Evolutionary conservation across 75 land plant genomes (phyloP), one percentile per base, ranked within the genome.

Genomic region (Larix kaempferi): DNA sequence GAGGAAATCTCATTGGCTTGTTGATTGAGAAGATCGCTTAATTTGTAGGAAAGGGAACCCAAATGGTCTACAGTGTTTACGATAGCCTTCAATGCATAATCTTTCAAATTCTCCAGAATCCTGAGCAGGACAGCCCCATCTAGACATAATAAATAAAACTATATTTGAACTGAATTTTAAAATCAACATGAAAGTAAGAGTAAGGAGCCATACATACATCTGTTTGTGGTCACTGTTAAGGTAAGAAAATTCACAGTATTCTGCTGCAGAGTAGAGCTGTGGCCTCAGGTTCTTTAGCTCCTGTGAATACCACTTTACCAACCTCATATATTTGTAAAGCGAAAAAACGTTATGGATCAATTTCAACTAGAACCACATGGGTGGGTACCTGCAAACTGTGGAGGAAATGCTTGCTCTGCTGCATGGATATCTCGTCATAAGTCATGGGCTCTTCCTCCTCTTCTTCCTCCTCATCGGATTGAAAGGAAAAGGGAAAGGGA

Each of bases 61-160:
- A 95, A 78, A 82, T 95, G 96, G 71, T 93, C 96, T 39, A 94
- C 92, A 66, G 97, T 86, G 78, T 90, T 91, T 17, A 95, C 88
- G 74, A 94, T 78, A 58, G 98, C 98, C 80, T 94, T 89, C 39
- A 89, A 76, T 10, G 89, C 85, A 78, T 96, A 94, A 55, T 96
- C 98, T 83, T 94, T 96, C 67, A 94, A 81, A 54, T 87, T 88
- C 41, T 89, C 91, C 56, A 96, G 74, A 80, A 96, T 90, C 73
- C 99, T 96, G 88, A 84, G 57, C 17, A 56, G 56, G 2, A 29
- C 1, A 59, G 22, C 23, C 10, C 11, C 49, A 69, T 69, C 44
- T 49, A 2, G 22, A 41, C 23, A 21, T 39, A 35, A 37, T 67
- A 22, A 29, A 67, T 37, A 49, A 39, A 64, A 64, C 71, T 35